Conservation (phyloP, 805 yeast genomes). For the Isabelozyma pseudorhagii region DNA sequence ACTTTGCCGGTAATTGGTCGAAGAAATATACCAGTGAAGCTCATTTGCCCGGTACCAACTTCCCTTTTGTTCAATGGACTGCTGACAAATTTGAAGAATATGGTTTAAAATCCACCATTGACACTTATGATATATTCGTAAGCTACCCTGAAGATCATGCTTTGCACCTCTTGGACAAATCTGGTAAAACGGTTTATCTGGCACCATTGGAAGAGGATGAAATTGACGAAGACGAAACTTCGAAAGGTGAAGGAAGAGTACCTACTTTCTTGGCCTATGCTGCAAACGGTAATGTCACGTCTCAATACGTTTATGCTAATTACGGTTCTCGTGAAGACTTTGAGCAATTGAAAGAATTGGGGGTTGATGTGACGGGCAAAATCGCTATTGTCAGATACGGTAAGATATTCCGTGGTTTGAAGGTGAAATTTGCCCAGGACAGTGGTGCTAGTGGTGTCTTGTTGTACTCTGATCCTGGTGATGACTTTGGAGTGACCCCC, state of each 20-base stretch:
- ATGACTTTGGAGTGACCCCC: conserved; percentile 50
- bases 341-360: conserved; percentile 40
- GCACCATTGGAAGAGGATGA: conserved; percentile 55
- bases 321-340: conserved; percentile 66
- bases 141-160: conserved; percentile 60
- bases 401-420: conserved; percentile 63
- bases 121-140: conserved; percentile 58
- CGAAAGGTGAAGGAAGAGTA: conserved; percentile 44
- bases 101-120: conserved; percentile 54
- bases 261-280: conserved; percentile 79
- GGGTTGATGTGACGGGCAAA: conserved; percentile 52
- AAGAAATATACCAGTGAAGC: conserved; percentile 48
- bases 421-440: conserved; percentile 74
- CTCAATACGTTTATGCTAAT: conserved; percentile 61
- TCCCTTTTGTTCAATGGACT: conserved; percentile 56
- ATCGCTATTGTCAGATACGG: conserved; percentile 71
- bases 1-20: conserved; percentile 53
- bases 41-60: conserved; percentile 57
- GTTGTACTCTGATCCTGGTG: conserved; percentile 68
- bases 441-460: conserved; percentile 65
- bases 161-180: conserved; percentile 38
- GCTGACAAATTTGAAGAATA: conserved; percentile 53
- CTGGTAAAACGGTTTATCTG: conserved; percentile 35
- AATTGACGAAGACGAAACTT: conserved; percentile 47
- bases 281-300: conserved; percentile 73